phyloP scores from a whole-genome alignment of 1,284 basidiomycete species.

The Moesziomyces sp. region DNA sequence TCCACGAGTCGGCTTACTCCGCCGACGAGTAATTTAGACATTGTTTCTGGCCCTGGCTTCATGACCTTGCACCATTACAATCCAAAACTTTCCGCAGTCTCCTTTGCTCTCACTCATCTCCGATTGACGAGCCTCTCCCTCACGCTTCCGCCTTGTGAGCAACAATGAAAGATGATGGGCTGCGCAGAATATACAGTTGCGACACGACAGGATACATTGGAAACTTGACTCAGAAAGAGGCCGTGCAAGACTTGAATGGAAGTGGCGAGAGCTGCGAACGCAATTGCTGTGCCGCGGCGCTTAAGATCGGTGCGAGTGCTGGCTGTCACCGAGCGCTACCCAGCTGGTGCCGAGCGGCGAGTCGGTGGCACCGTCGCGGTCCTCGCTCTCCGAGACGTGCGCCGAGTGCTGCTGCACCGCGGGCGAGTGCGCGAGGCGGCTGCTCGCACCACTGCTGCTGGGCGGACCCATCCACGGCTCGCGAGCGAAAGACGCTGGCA shows the following conservation, averaged over 20 bases:
- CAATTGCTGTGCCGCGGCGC: no score
- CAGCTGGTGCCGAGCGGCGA: conserved; percentile 48
- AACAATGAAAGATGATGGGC: not conserved
- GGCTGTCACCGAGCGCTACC: conserved; percentile 44
- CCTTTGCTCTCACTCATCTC: not conserved
- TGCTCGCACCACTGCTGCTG: conserved; percentile 28
- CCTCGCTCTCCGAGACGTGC: conserved; percentile 29
- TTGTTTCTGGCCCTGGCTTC: not conserved
- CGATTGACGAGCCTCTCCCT: no score
- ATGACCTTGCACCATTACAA: not conserved
- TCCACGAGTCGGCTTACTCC: conserved; percentile 90
- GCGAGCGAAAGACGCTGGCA: conserved; percentile 1
- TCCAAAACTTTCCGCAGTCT: not conserved
- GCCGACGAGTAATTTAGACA: conserved; percentile 24
- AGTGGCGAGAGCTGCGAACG: no score
- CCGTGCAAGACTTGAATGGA: no score
- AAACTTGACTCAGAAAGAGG: no score
- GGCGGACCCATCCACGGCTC: conserved; percentile 38
- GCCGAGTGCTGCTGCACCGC: conserved; percentile 16
- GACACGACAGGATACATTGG: no score
- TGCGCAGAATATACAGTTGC: no score
- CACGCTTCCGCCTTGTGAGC: no score
- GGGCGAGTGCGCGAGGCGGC: conserved; percentile 20
- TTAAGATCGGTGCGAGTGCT: conserved; percentile 10
- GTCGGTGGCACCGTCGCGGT: conserved; percentile 16